These are phyloP conservation scores for Grigorovia transvaalensis DNA, from an alignment of 805 yeast genomes.

Conservation along the genomic window DNA sequence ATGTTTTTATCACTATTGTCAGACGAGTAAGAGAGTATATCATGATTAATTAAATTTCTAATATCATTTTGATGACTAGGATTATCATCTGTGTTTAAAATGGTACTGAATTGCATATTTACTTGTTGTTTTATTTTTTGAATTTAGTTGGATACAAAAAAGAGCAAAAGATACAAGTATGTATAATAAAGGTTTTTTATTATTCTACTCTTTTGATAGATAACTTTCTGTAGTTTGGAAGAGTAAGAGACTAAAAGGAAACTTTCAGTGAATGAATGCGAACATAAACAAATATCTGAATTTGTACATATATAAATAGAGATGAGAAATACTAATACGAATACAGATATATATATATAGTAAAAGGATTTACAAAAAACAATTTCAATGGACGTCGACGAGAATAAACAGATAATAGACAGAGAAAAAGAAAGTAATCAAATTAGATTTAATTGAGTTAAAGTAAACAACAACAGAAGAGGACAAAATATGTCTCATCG, in stretches of 20 bases:
- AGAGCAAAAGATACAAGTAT: not conserved
- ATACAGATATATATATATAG: not conserved
- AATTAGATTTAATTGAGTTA: too few species aligned
- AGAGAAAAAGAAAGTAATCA: too few species aligned
- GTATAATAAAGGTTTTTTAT: too few species aligned
- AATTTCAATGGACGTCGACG: not conserved
- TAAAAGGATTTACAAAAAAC: not conserved
- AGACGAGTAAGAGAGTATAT: not conserved
- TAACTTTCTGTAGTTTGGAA: not conserved
- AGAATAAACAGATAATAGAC: not conserved
- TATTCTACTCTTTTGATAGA: not conserved
- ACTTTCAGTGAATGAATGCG: too few species aligned
- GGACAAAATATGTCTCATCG: not conserved
- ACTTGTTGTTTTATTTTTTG: not conserved
- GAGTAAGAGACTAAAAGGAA: not conserved
- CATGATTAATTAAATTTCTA: not conserved
- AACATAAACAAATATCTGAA: not conserved
- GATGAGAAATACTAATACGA: too few species aligned
- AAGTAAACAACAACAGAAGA: too few species aligned
- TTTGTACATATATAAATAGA: too few species aligned
- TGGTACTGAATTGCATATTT: not conserved
- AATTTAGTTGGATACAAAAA: too few species aligned
- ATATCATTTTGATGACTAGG: not conserved
- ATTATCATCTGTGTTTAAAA: not conserved
- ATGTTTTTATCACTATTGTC: not conserved